These are phyloP conservation scores for Sporothrix schenckii DNA, from an alignment of 2,329 filamentous ascomycete species.

Conservation along the genomic window DNA sequence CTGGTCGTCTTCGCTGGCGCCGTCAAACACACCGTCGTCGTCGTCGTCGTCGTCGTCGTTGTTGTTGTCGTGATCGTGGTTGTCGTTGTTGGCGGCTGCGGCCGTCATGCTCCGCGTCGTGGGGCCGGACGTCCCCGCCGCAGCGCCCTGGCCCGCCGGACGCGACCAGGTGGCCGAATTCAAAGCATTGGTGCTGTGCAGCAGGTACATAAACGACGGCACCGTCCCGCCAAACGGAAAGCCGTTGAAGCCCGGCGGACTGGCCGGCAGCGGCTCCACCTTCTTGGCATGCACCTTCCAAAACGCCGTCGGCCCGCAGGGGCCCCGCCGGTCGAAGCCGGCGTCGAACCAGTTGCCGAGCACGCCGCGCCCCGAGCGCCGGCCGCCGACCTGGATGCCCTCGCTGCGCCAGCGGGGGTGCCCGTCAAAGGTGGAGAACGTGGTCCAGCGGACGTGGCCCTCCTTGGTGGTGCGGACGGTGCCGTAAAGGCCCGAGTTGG, in stretches of 20 bases:
- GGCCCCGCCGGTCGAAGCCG: conserved; percentile 69
- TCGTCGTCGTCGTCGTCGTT: not conserved
- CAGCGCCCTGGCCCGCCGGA: conserved; percentile 18
- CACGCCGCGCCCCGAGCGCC: conserved; percentile 66
- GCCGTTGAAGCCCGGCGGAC: not conserved
- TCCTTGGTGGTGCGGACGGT: conserved; percentile 66
- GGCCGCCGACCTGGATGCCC: conserved; percentile 72
- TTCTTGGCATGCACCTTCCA: conserved; percentile 64
- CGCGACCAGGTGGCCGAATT: not conserved
- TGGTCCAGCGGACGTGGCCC: conserved; percentile 76
- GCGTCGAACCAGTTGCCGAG: conserved; percentile 79
- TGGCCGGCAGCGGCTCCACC: not conserved
- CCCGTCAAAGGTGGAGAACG: conserved; percentile 64
- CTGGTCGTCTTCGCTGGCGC: conserved; percentile 34
- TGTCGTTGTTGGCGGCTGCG: not conserved
- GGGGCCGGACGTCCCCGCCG: conserved; percentile 29
- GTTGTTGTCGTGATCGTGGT: no score
- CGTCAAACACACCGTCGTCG: conserved; percentile 35
- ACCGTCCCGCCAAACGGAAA: conserved; percentile 16
- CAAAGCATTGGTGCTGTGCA: conserved; percentile 19
- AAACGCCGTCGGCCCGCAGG: conserved; percentile 70
- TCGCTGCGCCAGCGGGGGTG: conserved; percentile 77
- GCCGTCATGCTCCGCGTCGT: not conserved
- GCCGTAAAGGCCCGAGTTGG: conserved; percentile 67
- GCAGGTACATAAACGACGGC: conserved; percentile 26